Conservation (phyloP, 306 rosid species). For the Ceratonia siliqua region DNA sequence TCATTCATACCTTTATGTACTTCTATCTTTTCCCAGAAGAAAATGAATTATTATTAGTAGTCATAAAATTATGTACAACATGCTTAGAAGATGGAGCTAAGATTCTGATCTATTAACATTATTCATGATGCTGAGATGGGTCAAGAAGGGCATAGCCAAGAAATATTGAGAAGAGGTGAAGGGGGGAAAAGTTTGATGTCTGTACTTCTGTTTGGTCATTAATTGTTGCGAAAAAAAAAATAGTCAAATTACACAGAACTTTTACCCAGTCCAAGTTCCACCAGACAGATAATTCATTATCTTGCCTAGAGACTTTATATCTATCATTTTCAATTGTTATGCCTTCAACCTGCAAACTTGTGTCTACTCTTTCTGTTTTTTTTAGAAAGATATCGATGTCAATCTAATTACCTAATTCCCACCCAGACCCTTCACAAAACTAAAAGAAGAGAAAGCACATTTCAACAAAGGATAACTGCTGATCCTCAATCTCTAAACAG, state of each 20-base stretch:
- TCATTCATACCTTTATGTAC: background rate
- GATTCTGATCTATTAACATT: background rate
- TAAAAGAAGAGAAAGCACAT: too few relatives aligned
- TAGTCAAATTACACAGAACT: conserved; percentile 1
- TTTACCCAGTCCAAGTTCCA: background rate
- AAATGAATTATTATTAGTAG: background rate
- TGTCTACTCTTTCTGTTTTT: too few relatives aligned
- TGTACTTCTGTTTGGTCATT: background rate
- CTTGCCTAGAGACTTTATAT: background rate
- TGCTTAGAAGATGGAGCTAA: background rate
- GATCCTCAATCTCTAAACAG: too few relatives aligned
- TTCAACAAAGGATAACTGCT: too few relatives aligned
- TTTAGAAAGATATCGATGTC: too few relatives aligned
- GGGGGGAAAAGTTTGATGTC: background rate
- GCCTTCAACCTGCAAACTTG: too few relatives aligned
- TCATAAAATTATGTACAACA: background rate
- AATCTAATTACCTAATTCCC: too few relatives aligned
- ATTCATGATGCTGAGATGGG: background rate
- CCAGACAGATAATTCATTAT: too few relatives aligned
- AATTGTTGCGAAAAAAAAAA: conserved; percentile 4
- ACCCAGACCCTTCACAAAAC: too few relatives aligned
- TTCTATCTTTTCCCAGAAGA: background rate
- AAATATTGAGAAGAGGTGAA: background rate
- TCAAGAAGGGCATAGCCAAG: background rate
- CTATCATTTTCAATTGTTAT: too few relatives aligned